Conservation (phyloP, 805 yeast species). For the Wickerhamomyces bovis region DNA sequence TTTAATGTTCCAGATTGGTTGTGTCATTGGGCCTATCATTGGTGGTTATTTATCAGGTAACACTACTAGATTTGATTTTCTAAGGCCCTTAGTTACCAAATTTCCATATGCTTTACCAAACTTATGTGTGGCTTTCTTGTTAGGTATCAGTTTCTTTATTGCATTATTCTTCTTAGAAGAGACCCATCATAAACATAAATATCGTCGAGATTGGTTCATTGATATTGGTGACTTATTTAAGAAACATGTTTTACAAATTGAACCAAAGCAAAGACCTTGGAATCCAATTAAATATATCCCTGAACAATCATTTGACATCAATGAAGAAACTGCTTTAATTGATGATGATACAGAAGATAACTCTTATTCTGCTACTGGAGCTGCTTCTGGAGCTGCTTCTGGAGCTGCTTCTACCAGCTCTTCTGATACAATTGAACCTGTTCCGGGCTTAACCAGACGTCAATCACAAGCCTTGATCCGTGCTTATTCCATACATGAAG, state of each 20-base stretch:
- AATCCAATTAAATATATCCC: neutral
- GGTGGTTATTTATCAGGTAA: constrained; percentile 44
- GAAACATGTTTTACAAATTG: constrained; percentile 13
- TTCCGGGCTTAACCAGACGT: constrained; percentile 25
- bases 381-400: neutral
- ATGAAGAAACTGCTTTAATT: constrained; percentile 14
- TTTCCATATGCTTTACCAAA: constrained; percentile 52
- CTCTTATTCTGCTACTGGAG: neutral
- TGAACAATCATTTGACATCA: neutral
- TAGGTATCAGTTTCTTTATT: constrained; percentile 30
- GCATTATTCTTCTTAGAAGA: constrained; percentile 48
- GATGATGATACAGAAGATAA: constrained; percentile 8
- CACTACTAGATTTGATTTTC: constrained; percentile 20
- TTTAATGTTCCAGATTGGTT: constrained; percentile 53
- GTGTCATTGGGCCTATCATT: constrained; percentile 54
- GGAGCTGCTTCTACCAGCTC: neutral
- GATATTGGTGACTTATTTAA: constrained; percentile 36
- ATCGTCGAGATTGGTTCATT: constrained; percentile 39
- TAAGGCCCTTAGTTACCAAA: constrained; percentile 26
- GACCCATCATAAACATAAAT: constrained; percentile 37
- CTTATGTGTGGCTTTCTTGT: constrained; percentile 35
- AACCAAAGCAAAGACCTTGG: constrained; percentile 27
- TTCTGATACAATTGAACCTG: constrained; percentile 23
- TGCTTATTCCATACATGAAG: constrained; percentile 26
- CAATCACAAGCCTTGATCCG: constrained; percentile 27